Evolutionary conservation across 1,284 basidiomycete genomes (phyloP), one percentile per base, ranked within the genome.

Genomic region (Ceratobasidium sp.): DNA sequence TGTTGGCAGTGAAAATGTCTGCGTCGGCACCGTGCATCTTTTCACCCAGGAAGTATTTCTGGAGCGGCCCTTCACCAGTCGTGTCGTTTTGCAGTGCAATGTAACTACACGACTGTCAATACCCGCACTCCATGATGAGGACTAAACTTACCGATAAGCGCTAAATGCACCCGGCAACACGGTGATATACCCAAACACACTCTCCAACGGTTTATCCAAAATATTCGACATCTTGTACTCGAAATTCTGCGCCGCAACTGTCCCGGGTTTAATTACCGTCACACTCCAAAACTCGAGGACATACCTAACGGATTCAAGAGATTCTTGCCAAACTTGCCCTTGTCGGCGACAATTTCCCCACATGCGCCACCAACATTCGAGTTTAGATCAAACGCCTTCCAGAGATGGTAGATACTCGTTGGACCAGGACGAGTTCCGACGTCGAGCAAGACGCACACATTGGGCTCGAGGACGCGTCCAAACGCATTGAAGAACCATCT

Each of bases 161-260:
- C 90, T 93, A 79, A 97, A 97, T 2, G 95, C 95, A 72, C 95
- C 94, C 1, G 95, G 95, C 53, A 97, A 78, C 40, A 97, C 94
- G 0, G 91, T 91, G 76, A 97, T 96, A 77, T 96, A 96, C 7
- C 94, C 94, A 78, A 97, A 94, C 52, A 72, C 80, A 22, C 79
- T 80, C 75, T 85, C 83, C 78, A 96, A 78, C 5, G 95, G 94
- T 77, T 96, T 96, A 75, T 95, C 93, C 70, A 95, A 78, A 73
- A 96, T 95, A 76, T 94, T 96, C 56, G 88, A 91, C 91, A 96
- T 96, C 84, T 97, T 97, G 82, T 98, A 98, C 80, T 97, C 95
- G 72, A 96, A 96, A 77, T 96, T 95, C 81, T 96, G 94, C 17
- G 94, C 92, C 4, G 93, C 93, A 20, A 92, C 90, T 79, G 70